Base-by-base conservation (phyloP, 768 basidiomycete genomes). In the Guyanaporus albipodus region DNA sequence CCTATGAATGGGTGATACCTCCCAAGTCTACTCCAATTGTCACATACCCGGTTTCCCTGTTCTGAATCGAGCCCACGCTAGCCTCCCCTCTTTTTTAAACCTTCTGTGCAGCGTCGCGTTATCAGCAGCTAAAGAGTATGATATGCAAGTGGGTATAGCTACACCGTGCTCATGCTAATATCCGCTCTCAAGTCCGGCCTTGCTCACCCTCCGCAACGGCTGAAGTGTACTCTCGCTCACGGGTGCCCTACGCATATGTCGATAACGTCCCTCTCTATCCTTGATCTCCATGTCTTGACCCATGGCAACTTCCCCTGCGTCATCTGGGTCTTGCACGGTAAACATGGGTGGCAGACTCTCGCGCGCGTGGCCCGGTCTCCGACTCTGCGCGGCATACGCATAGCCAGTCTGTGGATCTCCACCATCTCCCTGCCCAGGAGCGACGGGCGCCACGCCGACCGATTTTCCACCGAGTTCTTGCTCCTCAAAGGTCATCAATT, bases 401-500 rank as follows among this genome's bases (percentile, higher is more conserved):
- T 77, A 71, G 44, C 70, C 72, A n/a, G 54, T 42, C 7, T 56
- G 66, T 22, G 61, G 48, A 46, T 70, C 63, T 4, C 61, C 56
- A 19, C 36, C 17, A 1, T 57, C 60, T 10, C 49, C 47, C 10
- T 56, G 56, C n/a, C 53, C 56, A 15, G 60, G 39, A 21, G 29
- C 39, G 10, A 23, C 52, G 2, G 59, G 46, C 14, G 50, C 56
- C 12, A 64, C 55, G 37, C 58, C 60, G 50, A 62, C 55, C 43
- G 63, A 59, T 56, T 68, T 59, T 81, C 43, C 87, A 74, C 49
- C 93, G 82, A 40, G 94, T 72, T 67, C 95, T 88, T 60, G 84
- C 61, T 95, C 92, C 70, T 98, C 94, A 60, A 94, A 96, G 38
- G 83, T 86, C 94, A 96, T 96, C 34, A 98, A 77, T 67, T 96